Conservation (phyloP, 2,329 filamentous ascomycete species). For the Nothophaeocryptopus gaeumannii region DNA sequence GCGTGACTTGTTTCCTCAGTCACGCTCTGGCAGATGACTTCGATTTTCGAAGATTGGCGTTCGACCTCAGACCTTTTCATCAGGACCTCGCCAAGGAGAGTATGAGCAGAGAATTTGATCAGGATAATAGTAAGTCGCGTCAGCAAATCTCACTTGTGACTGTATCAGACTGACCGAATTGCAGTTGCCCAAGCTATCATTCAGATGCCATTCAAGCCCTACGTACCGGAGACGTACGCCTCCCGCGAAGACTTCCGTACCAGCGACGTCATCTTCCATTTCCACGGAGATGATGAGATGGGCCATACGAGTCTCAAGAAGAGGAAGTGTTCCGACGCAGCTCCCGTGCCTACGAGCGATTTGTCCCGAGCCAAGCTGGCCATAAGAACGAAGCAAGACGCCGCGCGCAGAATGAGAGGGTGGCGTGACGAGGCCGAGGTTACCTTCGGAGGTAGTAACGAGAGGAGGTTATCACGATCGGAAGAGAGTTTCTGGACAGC, state of each 20-base stretch:
- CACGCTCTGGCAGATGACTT: slow-evolving; percentile 37
- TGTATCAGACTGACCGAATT: slow-evolving; percentile 2
- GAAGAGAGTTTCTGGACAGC: neutral
- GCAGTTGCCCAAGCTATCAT: slow-evolving; percentile 32
- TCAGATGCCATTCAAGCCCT: slow-evolving; percentile 29
- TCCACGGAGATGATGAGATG: slow-evolving; percentile 14
- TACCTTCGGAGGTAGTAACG: neutral
- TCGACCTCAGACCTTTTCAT: slow-evolving; percentile 39
- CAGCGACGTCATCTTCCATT: slow-evolving; percentile 18
- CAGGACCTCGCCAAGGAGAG: slow-evolving; percentile 41
- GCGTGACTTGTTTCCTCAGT: slow-evolving; percentile 43
- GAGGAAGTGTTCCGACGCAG: too few relatives aligned
- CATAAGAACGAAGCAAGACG: too few relatives aligned
- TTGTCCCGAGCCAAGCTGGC: too few relatives aligned
- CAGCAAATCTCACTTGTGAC: neutral
- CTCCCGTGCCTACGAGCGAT: too few relatives aligned
- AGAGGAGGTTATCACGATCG: too few relatives aligned
- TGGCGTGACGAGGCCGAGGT: neutral
- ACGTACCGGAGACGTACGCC: slow-evolving; percentile 25
- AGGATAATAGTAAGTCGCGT: slow-evolving; percentile 41
- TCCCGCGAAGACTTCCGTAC: slow-evolving; percentile 21
- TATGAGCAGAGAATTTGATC: slow-evolving; percentile 37
- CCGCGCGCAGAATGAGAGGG: too few relatives aligned
- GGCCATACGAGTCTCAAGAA: too few relatives aligned
- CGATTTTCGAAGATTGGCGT: slow-evolving; percentile 39